Evolutionary conservation across 768 basidiomycete species (phyloP).

Genomic region (Sporobolomyces pararoseus): DNA sequence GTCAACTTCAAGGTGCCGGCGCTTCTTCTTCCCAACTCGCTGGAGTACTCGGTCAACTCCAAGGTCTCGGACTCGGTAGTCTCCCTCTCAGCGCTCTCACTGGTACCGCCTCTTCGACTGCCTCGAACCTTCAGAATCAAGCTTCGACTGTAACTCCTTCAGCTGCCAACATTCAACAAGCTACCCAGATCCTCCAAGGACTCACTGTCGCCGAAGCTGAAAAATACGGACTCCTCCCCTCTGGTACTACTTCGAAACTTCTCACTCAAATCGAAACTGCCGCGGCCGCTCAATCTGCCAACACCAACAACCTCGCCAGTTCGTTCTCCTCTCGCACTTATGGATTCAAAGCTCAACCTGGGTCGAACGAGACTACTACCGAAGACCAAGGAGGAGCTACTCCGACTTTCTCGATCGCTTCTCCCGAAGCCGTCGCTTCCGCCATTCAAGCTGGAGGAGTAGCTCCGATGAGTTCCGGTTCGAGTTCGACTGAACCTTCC

Average conservation of each 20-base stretch:
- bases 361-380: constrained; percentile 15
- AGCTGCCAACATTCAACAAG: constrained; percentile 1
- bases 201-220: constrained; percentile 26
- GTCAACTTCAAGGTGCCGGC: constrained; percentile 14
- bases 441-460: constrained; percentile 7
- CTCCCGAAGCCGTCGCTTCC: constrained; percentile 14
- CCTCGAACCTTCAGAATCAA: not conserved
- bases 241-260: constrained; percentile 2
- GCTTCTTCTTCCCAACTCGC: constrained; percentile 10
- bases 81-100: constrained; percentile 17
- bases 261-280: constrained; percentile 13
- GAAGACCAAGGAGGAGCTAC: not conserved
- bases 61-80: constrained; percentile 25
- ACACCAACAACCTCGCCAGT: not conserved
- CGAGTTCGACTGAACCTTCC: not conserved
- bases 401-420: constrained; percentile 13
- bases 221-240: constrained; percentile 26
- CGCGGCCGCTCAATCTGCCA: not conserved
- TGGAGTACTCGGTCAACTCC: constrained; percentile 23
- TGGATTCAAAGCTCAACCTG: constrained; percentile 18
- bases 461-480: not conserved
- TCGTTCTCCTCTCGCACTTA: not conserved
- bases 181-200: constrained; percentile 3
- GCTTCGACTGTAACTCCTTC: not conserved
- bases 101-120: not conserved